These are phyloP conservation scores for Cercophora newfieldiana DNA, from an alignment of 495 filamentous ascomycete genomes.

Conservation along the genomic window DNA sequence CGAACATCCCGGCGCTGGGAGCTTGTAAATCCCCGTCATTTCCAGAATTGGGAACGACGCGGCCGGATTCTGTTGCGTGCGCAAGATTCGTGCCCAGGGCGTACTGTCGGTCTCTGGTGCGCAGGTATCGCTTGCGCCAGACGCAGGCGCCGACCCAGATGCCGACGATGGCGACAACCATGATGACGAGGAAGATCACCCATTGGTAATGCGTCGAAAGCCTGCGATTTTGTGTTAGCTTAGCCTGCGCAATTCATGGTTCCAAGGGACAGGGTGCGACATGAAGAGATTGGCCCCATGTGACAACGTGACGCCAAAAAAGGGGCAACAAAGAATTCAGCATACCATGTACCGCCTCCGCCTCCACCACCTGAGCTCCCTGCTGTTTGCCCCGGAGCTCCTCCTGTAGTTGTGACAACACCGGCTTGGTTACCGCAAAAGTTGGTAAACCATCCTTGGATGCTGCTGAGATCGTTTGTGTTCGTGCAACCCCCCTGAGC, in stretches of 20 bases:
- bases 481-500: slow-evolving; percentile 35
- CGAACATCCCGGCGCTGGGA: slow-evolving; percentile 34
- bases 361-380: slow-evolving; percentile 19
- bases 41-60: slow-evolving; percentile 32
- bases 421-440: slow-evolving; percentile 38
- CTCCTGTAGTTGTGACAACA: slow-evolving; percentile 25
- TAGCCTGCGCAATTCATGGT: background rate
- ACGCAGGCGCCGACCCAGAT: slow-evolving; percentile 57
- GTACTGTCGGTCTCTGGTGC: slow-evolving; percentile 51
- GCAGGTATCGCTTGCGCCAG: slow-evolving; percentile 52
- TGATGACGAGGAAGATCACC: slow-evolving; percentile 57
- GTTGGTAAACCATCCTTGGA: slow-evolving; percentile 52
- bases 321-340: background rate
- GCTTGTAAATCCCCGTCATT: slow-evolving; percentile 31
- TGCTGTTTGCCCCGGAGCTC: slow-evolving; percentile 23
- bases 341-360: slow-evolving; percentile 32
- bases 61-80: slow-evolving; percentile 32
- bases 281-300: background rate
- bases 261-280: background rate
- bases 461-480: slow-evolving; percentile 38
- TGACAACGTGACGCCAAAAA: background rate
- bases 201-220: slow-evolving; percentile 52
- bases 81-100: slow-evolving; percentile 44
- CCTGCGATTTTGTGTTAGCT: slow-evolving; percentile 33
- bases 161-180: slow-evolving; percentile 51